Evolutionary conservation across 768 basidiomycete species (phyloP).

Genomic region (Termitomyces sp.): DNA sequence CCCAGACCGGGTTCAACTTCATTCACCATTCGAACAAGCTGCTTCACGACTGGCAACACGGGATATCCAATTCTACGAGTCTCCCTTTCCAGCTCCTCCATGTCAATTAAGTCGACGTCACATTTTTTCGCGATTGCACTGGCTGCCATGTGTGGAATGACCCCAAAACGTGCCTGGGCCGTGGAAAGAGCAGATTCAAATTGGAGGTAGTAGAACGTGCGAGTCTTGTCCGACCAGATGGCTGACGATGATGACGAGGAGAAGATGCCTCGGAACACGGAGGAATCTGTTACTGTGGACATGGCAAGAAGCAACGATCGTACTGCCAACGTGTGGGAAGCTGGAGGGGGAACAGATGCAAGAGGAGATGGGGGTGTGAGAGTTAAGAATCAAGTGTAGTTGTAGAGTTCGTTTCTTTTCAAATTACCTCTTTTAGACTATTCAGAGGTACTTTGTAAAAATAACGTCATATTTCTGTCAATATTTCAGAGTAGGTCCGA

Average conservation of each 20-base stretch:
- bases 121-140: constrained; percentile 34
- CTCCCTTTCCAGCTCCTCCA: constrained; percentile 35
- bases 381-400: neutral
- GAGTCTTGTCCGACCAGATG: constrained; percentile 40
- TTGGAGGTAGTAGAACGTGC: constrained; percentile 32
- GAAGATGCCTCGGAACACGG: constrained; percentile 40
- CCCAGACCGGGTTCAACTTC: constrained; percentile 31
- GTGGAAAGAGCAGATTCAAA: constrained; percentile 33
- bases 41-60: constrained; percentile 42
- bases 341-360: neutral
- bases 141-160: constrained; percentile 40
- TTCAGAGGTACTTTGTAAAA: too few relatives aligned
- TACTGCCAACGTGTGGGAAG: neutral
- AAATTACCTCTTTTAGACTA: neutral
- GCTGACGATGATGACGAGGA: constrained; percentile 34
- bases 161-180: constrained; percentile 36
- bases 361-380: neutral
- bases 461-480: neutral
- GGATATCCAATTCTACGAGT: constrained; percentile 46
- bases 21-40: constrained; percentile 40
- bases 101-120: constrained; percentile 34
- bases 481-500: too few relatives aligned
- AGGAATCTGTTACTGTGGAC: constrained; percentile 33
- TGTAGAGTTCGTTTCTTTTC: neutral
- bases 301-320: constrained; percentile 13